Evolutionary conservation across 768 basidiomycete genomes (phyloP).

Genomic region (Psilocybe tampanensis): DNA sequence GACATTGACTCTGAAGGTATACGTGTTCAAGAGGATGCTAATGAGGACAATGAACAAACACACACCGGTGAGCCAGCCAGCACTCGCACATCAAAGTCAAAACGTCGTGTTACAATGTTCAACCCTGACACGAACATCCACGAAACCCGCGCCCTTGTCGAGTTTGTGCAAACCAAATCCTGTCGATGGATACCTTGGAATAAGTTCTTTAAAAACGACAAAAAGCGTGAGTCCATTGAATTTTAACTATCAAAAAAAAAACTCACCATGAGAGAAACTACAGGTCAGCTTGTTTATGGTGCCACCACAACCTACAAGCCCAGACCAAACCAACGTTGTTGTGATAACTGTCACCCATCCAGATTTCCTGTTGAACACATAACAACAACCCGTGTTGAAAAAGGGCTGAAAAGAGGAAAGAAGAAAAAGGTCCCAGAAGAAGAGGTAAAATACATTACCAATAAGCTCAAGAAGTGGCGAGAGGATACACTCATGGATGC

Average conservation of each 20-base stretch:
- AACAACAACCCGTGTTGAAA: background rate
- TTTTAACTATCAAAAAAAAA: background rate
- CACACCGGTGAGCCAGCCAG: background rate
- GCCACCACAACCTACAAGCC: slow-evolving; percentile 7
- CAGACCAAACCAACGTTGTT: slow-evolving; percentile 3
- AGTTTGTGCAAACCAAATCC: background rate
- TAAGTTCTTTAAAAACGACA: slow-evolving; percentile 10
- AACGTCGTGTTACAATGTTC: background rate
- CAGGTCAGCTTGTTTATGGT: slow-evolving; percentile 3
- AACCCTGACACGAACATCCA: background rate
- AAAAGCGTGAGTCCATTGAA: slow-evolving; percentile 19
- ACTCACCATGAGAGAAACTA: slow-evolving; percentile 1
- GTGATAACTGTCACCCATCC: slow-evolving; percentile 15
- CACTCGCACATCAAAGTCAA: background rate
- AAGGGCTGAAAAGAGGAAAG: slow-evolving; percentile 9
- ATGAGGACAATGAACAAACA: background rate
- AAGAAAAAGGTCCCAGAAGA: slow-evolving; percentile 5
- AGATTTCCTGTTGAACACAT: slow-evolving; percentile 8
- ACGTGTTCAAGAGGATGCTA: background rate
- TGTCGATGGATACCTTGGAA: slow-evolving; percentile 11
- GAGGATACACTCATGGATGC: slow-evolving; percentile 1
- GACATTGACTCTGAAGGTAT: background rate
- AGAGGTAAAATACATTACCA: background rate
- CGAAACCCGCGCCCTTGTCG: background rate
- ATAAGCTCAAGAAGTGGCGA: slow-evolving; percentile 6